Base-by-base conservation (phyloP, 2,329 filamentous ascomycete genomes). In the Orbilia javanica region DNA sequence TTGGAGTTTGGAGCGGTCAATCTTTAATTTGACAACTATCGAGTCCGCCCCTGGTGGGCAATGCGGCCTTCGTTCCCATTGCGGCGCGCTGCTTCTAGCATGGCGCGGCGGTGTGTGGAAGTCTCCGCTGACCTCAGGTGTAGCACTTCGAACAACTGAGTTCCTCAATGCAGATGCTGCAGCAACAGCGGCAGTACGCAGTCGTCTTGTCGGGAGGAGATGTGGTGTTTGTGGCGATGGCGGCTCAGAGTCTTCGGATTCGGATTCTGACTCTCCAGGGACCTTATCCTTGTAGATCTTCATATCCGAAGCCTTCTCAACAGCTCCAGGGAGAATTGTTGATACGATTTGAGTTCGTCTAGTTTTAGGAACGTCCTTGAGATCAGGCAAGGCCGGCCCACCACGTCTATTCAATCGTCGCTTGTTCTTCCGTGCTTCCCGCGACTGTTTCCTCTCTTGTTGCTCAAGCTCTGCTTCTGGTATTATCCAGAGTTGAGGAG, bases 361-460 rank as follows among this genome's bases (percentile, higher is more conserved):
- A 0, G 96, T 98, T 64, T 95, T 90, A 85, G 96, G 95, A 68
- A 94, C 89, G 82, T 99, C 96, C 83, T 96, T 97, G 74, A 99
- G 89, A 85, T 99, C 96, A n/a, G 96, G 96, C 46, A 99, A 86
- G 76, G 93, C 92, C 4, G 96, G 96, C 0, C 96, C 96, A 80
- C 96, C 96, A 82, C 96, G 90, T 79, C 96, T 89, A 83, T 97
- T 98, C 81, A 97, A 93, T 5, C 96, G 97, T 57, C 96, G 90
- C 86, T 99, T 99, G 85, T 98, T 94, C 64, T 94, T 90, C 81
- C 96, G 88, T 84, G 98, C 94, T 83, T 99, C 96, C 80, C 96
- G 90, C 74, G 96, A 94, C 81, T 98, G 95, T 44, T 94, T 96
- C 31, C 94, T 89, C 84, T 99, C 96, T 67, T 94, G 95, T 79